Conservation (phyloP, 108 stramenopile genomes). For the Fragilariopsis cylindrus region DNA sequence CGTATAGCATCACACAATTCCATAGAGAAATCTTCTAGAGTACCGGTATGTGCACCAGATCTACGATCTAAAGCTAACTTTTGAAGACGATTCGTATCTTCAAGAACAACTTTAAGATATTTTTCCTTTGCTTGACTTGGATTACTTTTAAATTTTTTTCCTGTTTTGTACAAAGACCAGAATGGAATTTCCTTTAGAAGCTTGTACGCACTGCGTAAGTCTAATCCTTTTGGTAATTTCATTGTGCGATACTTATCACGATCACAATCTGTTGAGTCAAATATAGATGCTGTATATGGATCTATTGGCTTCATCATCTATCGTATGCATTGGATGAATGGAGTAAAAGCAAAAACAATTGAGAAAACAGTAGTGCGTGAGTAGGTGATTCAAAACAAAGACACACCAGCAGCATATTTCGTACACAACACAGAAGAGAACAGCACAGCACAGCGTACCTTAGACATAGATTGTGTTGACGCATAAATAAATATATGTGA, state of each 20-base stretch:
- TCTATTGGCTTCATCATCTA: background rate
- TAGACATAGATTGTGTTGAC: background rate
- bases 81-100: background rate
- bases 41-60: background rate
- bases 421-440: background rate
- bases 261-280: slow-evolving; percentile 1
- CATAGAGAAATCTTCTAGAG: background rate
- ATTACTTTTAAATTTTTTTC: background rate
- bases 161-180: background rate
- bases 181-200: background rate
- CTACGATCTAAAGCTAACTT: background rate
- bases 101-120: background rate
- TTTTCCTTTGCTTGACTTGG: background rate
- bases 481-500: background rate
- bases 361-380: background rate
- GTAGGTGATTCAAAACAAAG: background rate
- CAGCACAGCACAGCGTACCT: background rate
- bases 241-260: background rate
- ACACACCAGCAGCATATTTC: background rate
- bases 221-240: background rate
- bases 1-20: background rate
- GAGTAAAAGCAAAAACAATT: background rate
- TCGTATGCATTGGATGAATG: background rate
- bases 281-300: slow-evolving; percentile 2
- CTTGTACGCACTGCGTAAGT: background rate